Evolutionary conservation across 805 yeast genomes (phyloP), one percentile per base, ranked within the genome.

Genomic region (Starmerella apis): DNA sequence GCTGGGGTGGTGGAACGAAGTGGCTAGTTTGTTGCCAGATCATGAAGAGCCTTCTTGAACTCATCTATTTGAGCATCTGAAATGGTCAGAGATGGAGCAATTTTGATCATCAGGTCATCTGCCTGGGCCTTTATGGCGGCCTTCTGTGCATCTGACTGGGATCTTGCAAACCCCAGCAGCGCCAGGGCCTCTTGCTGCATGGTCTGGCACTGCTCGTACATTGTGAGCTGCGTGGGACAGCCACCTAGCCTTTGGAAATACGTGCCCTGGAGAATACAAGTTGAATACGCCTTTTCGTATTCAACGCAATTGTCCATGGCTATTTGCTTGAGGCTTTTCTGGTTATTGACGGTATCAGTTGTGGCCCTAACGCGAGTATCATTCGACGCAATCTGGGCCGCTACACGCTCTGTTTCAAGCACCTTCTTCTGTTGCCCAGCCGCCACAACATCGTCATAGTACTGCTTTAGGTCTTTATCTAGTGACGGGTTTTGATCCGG

Each of bases 1-100:
- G 59, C 59, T 76, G 46, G 57, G 50, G 3, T 55, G 73, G 16
- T 81, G 86, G 86, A 57, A 59, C 13, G 62, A 63, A 11, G 56
- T 81, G 48, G 63, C 31, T 22, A 33, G 38, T 25, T 11, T 32
- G 32, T 4, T n/a, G n/a, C 33, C 32, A n/a, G 33, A 18, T n/a
- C 39, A 19, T 24, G 38, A 18, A 51, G 45, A 11, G 55, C 57
- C 24, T 33, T 41, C 23, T 48, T 27, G 43, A 62, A 62, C 23
- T 31, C 20, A 22, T 51, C 55, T 11, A 36, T 56, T 31, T 56
- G 56, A 11, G 48, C 54, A 13, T 55, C 56, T 1, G 63, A 46
- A 24, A 61, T 56, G 4, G 25, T 36, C 20, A 59, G 58, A 0
- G 52, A 49, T 2, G 65, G 65, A 11, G 55, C 57, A 20, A 53